Base-by-base conservation (phyloP, 208 protist genomes). In the Porcisia deanei region DNA sequence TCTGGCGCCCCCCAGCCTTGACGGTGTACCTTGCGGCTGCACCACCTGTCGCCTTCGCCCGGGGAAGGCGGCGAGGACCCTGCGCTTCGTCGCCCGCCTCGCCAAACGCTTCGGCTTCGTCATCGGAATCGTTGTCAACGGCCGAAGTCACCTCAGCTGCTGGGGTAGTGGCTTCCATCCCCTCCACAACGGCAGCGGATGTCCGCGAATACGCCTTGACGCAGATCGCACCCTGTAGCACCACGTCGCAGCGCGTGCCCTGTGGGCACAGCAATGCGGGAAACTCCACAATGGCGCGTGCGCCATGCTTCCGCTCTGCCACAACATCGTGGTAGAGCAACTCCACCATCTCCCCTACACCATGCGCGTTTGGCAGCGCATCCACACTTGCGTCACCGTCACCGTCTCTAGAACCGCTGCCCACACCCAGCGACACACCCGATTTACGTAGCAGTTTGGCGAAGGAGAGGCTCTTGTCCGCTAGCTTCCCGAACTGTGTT, bases 241-340 rank as follows among this genome's bases (percentile, higher is more conserved):
- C 55, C 9, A 97, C 85, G 63, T 97, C 94, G 63, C 93, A 85
- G 55, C 94, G 85, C 16, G 59, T 69, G 12, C 92, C 94, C 14
- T 81, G 88, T 7, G 88, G 81, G 76, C 94, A 97, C 75, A 97
- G 81, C 1, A 82, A 65, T 4, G 76, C 75, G 5, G 94, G 92
- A 58, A 97, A 97, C 10, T 91, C 47, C 20, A 83, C 94, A 37
- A 97, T 84, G 22, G 84, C 78, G 4, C 70, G 69, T 22, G 88
- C 79, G 16, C 89, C 90, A 37, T 86, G 77, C 52, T 76, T 73
- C 1, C 77, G 59, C 45, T 96, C 92, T 6, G 70, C 72, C 12
- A 88, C 85, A 7, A 94, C 89, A 61, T 97, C 94, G 8, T 65
- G 72, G 83, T 97, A 97, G 37, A 97, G 88, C 85, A 94, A 84